These are phyloP conservation scores for Exophiala aquamarina DNA, from an alignment of 2,329 filamentous ascomycete species.

Conservation along the genomic window DNA sequence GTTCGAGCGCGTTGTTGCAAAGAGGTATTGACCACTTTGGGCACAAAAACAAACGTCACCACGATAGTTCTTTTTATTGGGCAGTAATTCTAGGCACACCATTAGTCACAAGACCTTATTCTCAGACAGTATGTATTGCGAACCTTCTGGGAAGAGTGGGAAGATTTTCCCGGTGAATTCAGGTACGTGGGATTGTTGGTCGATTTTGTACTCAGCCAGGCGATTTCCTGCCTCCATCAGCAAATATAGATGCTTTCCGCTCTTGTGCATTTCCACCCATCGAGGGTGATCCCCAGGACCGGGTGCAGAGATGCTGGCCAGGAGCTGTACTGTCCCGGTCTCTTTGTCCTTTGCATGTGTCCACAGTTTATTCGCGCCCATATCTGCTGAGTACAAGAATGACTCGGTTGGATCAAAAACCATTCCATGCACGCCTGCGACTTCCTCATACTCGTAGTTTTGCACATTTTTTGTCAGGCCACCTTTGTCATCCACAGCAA, in stretches of 20 bases:
- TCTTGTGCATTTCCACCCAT: conserved; percentile 83
- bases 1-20: conserved; percentile 81
- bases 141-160: conserved; percentile 76
- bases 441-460: conserved; percentile 45
- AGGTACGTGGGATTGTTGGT: conserved; percentile 70
- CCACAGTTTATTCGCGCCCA: conserved; percentile 63
- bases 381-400: conserved; percentile 51
- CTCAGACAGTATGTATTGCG: conserved; percentile 41
- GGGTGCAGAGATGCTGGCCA: conserved; percentile 73
- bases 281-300: conserved; percentile 73
- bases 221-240: conserved; percentile 90
- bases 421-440: conserved; percentile 50
- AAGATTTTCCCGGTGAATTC: conserved; percentile 75
- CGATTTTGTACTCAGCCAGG: conserved; percentile 77
- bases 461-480: conserved; percentile 43
- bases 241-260: conserved; percentile 76
- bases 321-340: conserved; percentile 63
- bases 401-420: conserved; percentile 46
- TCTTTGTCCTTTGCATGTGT: conserved; percentile 69
- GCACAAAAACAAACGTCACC: conserved; percentile 80
- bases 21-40: conserved; percentile 70
- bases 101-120: background rate
- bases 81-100: conserved; percentile 29
- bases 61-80: conserved; percentile 68
- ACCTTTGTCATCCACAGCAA: conserved; percentile 46